Base-by-base conservation (phyloP, 2,329 filamentous ascomycete genomes). In the Scedosporium dehoogii region DNA sequence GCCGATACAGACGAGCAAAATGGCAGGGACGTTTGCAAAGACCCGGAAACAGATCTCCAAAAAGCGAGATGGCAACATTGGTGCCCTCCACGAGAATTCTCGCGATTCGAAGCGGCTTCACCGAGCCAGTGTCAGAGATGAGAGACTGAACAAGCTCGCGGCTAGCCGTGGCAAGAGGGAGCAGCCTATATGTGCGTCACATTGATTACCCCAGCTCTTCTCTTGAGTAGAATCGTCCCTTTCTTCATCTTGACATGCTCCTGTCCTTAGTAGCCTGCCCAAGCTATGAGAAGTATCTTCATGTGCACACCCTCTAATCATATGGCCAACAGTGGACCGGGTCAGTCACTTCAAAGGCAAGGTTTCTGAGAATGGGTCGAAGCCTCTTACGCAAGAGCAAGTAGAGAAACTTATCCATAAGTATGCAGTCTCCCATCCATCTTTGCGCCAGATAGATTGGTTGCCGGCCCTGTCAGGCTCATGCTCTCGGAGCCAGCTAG, bases 11-110 rank as follows among this genome's bases (percentile, higher is more conserved):
- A 59, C 21, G 18, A n/a, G 38, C 46, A 61, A 69, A 25, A 96
- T 96, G 92, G 84, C 90, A 14, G 88, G 86, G 71, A 85, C 87
- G 55, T 77, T 97, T 6, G 78, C 85, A 66, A 97, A 97, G 73
- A 89, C 94, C 21, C 85, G 89, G 66, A 97, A 97, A 78, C 86
- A 91, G 66, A 93, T 97, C 66, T 79, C 86, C 41, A 96, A 96
- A 79, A 97, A 97, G 82, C 86, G 89, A 67, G 85, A 86, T 66
- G 85, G 86, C 21, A 85, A 86, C 46, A 82, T 91, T 57, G 86
- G 87, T 33, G 82, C 88, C 12, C 81, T 97, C 23, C 93, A 97
- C 71, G 89, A 92, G 74, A 91, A 91, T 73, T 96, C 92, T 64
- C 83, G 94, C 67, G 91, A 97, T 78, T 90, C 92, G 3, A 85